These are phyloP conservation scores for Penicillium salamii DNA, from an alignment of 495 filamentous ascomycete species.

Conservation along the genomic window DNA sequence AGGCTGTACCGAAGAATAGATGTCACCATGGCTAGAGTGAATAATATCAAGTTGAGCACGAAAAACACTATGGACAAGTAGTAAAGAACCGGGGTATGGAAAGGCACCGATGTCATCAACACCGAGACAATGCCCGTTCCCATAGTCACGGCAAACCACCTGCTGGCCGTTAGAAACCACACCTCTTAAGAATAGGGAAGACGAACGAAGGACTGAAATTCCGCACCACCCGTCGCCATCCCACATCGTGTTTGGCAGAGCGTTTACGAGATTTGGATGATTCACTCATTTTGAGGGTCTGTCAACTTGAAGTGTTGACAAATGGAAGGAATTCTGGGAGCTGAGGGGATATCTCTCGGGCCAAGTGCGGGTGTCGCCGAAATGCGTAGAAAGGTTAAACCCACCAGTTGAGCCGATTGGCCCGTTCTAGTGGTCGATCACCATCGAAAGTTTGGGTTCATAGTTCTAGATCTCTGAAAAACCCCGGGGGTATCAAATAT, in stretches of 20 bases:
- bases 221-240: slow-evolving; percentile 44
- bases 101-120: slow-evolving; percentile 41
- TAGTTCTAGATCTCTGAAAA: no score
- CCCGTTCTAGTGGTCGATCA: no score
- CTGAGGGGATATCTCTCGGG: not conserved
- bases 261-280: not conserved
- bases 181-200: not conserved
- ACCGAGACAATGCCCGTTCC: slow-evolving; percentile 49
- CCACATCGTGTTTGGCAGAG: slow-evolving; percentile 23
- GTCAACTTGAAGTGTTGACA: not conserved
- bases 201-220: slow-evolving; percentile 49
- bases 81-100: slow-evolving; percentile 32
- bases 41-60: slow-evolving; percentile 41
- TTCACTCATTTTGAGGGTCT: not conserved
- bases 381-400: not conserved
- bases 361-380: slow-evolving; percentile 1
- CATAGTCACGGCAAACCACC: slow-evolving; percentile 50
- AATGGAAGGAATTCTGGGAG: not conserved
- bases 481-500: no score
- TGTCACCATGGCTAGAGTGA: slow-evolving; percentile 32
- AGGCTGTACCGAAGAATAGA: slow-evolving; percentile 44
- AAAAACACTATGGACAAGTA: slow-evolving; percentile 44
- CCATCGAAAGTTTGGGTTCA: no score
- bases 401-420: no score
- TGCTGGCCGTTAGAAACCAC: not conserved